A percentile compares a stretch with the other conserved stretches of the same genome.
These are phyloP conservation scores for Cercophora samala DNA, from an alignment of 495 filamentous ascomycete genomes.

Conservation along the genomic window DNA sequence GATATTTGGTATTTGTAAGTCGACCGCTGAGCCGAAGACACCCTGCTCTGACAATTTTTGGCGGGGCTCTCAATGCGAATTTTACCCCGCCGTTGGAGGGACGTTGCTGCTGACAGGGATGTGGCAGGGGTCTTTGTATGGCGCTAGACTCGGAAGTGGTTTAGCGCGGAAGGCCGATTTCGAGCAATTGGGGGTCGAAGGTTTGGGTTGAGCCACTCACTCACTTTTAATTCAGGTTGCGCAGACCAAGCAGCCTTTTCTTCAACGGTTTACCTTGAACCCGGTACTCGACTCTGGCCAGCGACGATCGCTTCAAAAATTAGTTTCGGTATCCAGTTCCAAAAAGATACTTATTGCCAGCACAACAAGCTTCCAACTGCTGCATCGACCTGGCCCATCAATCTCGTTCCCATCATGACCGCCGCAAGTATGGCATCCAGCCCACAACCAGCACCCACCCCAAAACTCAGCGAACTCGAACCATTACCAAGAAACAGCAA, in stretches of 20 bases:
- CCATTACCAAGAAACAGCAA: neutral
- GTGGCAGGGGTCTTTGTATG: neutral
- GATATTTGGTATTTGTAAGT: conserved; percentile 2
- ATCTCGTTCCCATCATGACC: neutral
- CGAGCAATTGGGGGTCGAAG: neutral
- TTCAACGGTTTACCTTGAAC: no score
- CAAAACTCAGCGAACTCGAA: conserved; percentile 7
- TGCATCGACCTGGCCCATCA: neutral
- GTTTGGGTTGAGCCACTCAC: neutral
- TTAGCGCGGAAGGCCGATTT: neutral
- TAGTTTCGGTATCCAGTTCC: no score
- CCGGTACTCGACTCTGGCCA: no score
- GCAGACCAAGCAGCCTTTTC: no score
- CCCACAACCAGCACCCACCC: neutral
- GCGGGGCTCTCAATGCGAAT: conserved; percentile 21
- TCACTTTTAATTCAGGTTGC: no score
- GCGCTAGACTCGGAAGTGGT: neutral
- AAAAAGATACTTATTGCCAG: no score
- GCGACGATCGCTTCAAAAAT: no score
- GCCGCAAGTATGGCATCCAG: neutral
- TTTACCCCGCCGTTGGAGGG: conserved; percentile 36
- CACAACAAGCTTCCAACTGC: neutral
- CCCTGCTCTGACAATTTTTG: conserved; percentile 20
- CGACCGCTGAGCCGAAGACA: neutral
- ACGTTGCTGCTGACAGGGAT: conserved; percentile 22